Evolutionary conservation across 179 eudicot genomes (phyloP), one percentile per base, ranked within the genome.

Genomic region (Sideroxylon spinosum): DNA sequence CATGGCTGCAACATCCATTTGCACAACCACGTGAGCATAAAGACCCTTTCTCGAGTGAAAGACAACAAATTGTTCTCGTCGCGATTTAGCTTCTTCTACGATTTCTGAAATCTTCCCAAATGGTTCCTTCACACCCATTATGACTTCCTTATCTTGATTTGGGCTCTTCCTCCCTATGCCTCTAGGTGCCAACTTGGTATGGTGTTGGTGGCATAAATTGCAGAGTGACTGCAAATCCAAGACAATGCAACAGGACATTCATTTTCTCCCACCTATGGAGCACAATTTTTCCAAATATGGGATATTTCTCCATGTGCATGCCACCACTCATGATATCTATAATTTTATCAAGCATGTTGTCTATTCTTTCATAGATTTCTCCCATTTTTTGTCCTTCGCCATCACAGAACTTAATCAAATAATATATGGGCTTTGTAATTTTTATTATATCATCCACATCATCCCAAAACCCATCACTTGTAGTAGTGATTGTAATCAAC

Each of bases 291-390:
- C 76, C 68, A 49, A 55, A 26, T 49, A n/a, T 22, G 9, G 46
- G 1, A 50, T 19, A 61, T 3, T 29, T 25, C 19, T 17, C 9
- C 7, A 25, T 1, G 62, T 61, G 20, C 9, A 8, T 61, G 53
- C 49, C 62, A 3, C 7, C n/a, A 14, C 22, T 25, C 73, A 84
- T 62, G 0, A 71, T 59, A 46, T 73, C 83, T 29, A 59, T 70
- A 10, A 85, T 28, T 59, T 82, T 68, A 14, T 85, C 87, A 11
- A 82, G 7, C 68, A 78, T 75, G 16, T 25, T 64, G 71, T 85
- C 85, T 77, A 80, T 82, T 10, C 37, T 75, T 28, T 82, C 84
- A 69, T 80, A 82, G 9, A 73, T 74, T 53, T 80, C 83, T 4
- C 81, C 79, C 81, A 83, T 83, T 52, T 56, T 85, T 4, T 53